Percentiles rank a stretch among this genome's conserved stretches.
These are phyloP conservation scores for Globisporangium barbulae DNA, from an alignment of 352 stramenopile genomes.

Conservation along the genomic window DNA sequence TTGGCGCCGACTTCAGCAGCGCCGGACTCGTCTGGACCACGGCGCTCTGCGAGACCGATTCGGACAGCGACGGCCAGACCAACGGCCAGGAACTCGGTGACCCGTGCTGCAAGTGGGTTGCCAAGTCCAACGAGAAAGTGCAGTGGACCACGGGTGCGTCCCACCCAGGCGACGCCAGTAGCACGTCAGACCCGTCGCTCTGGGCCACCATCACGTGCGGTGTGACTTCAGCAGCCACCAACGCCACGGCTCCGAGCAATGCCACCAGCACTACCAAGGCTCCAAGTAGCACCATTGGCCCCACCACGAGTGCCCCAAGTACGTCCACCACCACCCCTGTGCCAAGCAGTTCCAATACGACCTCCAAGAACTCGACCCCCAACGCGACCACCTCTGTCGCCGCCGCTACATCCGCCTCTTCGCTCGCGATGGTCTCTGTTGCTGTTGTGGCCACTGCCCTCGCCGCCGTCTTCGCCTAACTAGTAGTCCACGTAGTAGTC, in stretches of 20 bases:
- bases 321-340: not conserved
- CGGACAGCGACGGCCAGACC: constrained; percentile 39
- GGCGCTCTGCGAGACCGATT: constrained; percentile 35
- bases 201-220: constrained; percentile 14
- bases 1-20: constrained; percentile 25
- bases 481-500: no score
- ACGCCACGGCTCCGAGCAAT: not conserved
- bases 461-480: constrained; percentile 1
- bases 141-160: constrained; percentile 18
- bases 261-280: not conserved
- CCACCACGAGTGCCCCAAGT: not conserved
- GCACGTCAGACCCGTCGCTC: constrained; percentile 21
- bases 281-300: not conserved
- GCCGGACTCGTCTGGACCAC: constrained; percentile 26
- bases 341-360: not conserved
- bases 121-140: constrained; percentile 17
- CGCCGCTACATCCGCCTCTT: not conserved
- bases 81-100: constrained; percentile 63
- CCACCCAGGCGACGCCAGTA: constrained; percentile 18
- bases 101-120: constrained; percentile 33
- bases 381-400: not conserved
- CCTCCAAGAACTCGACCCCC: not conserved
- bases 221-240: not conserved
- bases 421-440: not conserved
- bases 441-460: not conserved